A percentile compares a stretch with the other conserved stretches of the same genome.
Evolutionary conservation across 1,139 yeast genomes (phyloP).

Genomic region (Nematodospora anomalae): DNA sequence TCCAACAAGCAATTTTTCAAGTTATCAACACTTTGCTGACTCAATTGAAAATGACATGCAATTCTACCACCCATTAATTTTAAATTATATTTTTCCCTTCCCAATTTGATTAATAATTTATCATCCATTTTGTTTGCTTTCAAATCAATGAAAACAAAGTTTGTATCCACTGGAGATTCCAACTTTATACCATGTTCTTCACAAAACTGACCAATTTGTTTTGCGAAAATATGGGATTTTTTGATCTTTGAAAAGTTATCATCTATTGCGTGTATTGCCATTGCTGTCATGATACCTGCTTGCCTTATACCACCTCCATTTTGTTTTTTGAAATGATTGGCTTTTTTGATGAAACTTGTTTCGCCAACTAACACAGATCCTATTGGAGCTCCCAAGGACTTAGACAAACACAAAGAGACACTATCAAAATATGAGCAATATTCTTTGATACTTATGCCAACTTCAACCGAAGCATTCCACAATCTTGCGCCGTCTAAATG

Average conservation of each 20-base stretch:
- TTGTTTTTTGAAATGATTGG: constrained; percentile 88
- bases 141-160: constrained; percentile 78
- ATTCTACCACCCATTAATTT: constrained; percentile 73
- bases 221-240: constrained; percentile 67
- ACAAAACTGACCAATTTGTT: constrained; percentile 63
- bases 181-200: constrained; percentile 47
- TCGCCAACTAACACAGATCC: constrained; percentile 87
- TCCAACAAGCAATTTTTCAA: constrained; percentile 62
- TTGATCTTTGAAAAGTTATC: constrained; percentile 65
- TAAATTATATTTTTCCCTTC: constrained; percentile 55
- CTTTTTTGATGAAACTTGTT: constrained; percentile 58
- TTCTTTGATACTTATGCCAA: constrained; percentile 68
- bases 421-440: constrained; percentile 83
- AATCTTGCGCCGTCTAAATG: constrained; percentile 97
- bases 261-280: constrained; percentile 79
- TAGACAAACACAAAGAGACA: constrained; percentile 84
- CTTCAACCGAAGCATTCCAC: constrained; percentile 83
- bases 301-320: constrained; percentile 96
- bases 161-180: constrained; percentile 80
- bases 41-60: constrained; percentile 83
- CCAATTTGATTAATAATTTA: constrained; percentile 53
- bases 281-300: constrained; percentile 76
- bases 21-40: constrained; percentile 63
- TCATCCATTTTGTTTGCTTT: constrained; percentile 61
- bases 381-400: constrained; percentile 92